Base-by-base conservation (phyloP, 352 stramenopile genomes). In the Peronosclerospora sorghi region DNA sequence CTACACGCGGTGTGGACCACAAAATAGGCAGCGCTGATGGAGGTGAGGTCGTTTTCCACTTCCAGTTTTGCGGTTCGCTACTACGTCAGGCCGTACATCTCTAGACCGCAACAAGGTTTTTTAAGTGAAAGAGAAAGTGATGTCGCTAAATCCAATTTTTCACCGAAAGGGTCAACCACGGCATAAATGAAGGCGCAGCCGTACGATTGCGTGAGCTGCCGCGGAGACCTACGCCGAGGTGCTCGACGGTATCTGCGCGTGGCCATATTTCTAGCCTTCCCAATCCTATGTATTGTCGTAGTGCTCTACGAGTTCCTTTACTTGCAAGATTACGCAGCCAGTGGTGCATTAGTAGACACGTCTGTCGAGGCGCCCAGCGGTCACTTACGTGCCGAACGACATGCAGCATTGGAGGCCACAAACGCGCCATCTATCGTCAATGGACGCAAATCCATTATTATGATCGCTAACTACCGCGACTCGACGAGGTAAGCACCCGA, bases 401-500 rank as follows among this genome's bases (percentile, higher is more conserved):
- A 59, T 17, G 37, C 35, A n/a, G 28, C 44, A 4, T 36, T 45
- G 19, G 34, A 58, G 30, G 37, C 49, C n/a, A 55, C 51, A 17
- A 34, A 50, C 1, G 53, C 59, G 8, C 62, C 43, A 0, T 68
- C 60, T 1, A 59, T 78, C 23, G 50, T 86, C 24, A 78, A 81
- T 15, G 68, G 62, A 14, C 73, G 77, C n/a, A 61, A 53, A 19
- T 86, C 73, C 30, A 89, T 89, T 61, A 59, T 89, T 27, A 56
- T 89, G 14, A 67, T 86, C 20, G 73, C 77, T 52, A 89, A 86
- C 48, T 89, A 86, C 62, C 72, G 77, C n/a, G 77, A 89, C 51
- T 84, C 73, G 29, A 66, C 62, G 14, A 74, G 77, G 52, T 85
- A 35, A 12, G 30, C 35, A 17, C 20, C 5, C 10, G 39, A 15